phyloP scores from a whole-genome alignment of 352 stramenopile species.

The Pythium diclinum region DNA sequence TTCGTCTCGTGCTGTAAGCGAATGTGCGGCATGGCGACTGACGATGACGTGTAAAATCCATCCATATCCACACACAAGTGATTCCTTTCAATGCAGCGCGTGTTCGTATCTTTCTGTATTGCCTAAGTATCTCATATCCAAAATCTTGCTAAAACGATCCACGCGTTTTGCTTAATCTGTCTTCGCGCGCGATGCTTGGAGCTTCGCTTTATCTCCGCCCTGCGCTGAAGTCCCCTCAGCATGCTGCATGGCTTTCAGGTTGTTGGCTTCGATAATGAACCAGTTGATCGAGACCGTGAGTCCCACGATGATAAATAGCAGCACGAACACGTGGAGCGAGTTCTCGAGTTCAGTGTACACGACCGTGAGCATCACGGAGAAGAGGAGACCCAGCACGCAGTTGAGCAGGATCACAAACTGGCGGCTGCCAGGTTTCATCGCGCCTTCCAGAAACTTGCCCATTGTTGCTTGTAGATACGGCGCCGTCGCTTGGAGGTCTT shows the following conservation, averaged over 20 bases:
- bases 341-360: constrained; percentile 81
- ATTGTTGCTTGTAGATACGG: constrained; percentile 17
- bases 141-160: constrained; percentile 2
- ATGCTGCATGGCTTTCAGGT: constrained; percentile 44
- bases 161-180: constrained; percentile 41
- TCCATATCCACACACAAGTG: not conserved
- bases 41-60: constrained; percentile 48
- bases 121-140: not conserved
- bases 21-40: constrained; percentile 36
- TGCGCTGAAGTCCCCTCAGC: not conserved
- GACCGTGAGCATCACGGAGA: constrained; percentile 68
- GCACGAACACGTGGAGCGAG: constrained; percentile 78
- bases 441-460: constrained; percentile 40
- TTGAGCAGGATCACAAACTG: constrained; percentile 78
- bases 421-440: constrained; percentile 61
- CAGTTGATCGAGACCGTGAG: constrained; percentile 85
- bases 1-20: constrained; percentile 64
- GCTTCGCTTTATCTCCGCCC: constrained; percentile 14
- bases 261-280: constrained; percentile 79
- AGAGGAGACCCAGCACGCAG: constrained; percentile 60
- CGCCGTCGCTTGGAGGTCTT: not conserved
- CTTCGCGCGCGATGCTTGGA: constrained; percentile 35
- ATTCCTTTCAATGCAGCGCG: not conserved
- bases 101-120: not conserved
- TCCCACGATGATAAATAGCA: constrained; percentile 82